These are phyloP conservation scores for Cyberlindnera americana DNA, from an alignment of 805 yeast species.

Conservation along the genomic window DNA sequence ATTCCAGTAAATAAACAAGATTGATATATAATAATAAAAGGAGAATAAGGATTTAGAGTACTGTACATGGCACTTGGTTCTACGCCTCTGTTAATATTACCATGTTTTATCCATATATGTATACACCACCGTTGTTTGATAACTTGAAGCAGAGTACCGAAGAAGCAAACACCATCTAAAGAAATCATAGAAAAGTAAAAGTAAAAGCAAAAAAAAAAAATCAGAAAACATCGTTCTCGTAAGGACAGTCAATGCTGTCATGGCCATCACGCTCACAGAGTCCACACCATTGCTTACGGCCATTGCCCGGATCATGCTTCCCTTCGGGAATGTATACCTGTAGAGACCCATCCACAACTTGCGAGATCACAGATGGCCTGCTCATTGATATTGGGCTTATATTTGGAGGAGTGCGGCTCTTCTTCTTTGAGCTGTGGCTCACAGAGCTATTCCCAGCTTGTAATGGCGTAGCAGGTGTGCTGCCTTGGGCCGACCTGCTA, in stretches of 20 bases:
- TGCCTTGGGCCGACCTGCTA: slow-evolving; percentile 3
- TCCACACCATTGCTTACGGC: slow-evolving; percentile 85
- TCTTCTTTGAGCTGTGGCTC: slow-evolving; percentile 1
- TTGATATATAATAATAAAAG: too few species aligned
- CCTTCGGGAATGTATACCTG: slow-evolving; percentile 48
- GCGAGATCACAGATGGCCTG: slow-evolving; percentile 27
- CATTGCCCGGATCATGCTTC: slow-evolving; percentile 62
- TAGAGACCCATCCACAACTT: slow-evolving; percentile 33
- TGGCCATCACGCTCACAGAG: slow-evolving; percentile 91
- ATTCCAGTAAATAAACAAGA: slow-evolving; percentile 26
- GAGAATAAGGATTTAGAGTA: background rate
- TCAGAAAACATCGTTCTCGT: slow-evolving; percentile 37
- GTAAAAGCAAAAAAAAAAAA: background rate
- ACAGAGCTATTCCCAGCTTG: background rate
- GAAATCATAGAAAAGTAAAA: too few species aligned
- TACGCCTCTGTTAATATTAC: background rate
- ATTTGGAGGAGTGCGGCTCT: slow-evolving; percentile 1
- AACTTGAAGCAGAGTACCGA: too few species aligned
- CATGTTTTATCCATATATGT: background rate
- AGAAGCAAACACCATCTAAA: too few species aligned
- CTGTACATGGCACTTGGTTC: background rate
- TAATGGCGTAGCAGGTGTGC: slow-evolving; percentile 4
- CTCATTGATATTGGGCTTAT: slow-evolving; percentile 9
- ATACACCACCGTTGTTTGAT: background rate
- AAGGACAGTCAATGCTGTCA: slow-evolving; percentile 83